Evolutionary conservation across 176 grass and related monocot species (phyloP), one percentile per base, ranked within the genome.

Genomic region (Juncus effusus): DNA sequence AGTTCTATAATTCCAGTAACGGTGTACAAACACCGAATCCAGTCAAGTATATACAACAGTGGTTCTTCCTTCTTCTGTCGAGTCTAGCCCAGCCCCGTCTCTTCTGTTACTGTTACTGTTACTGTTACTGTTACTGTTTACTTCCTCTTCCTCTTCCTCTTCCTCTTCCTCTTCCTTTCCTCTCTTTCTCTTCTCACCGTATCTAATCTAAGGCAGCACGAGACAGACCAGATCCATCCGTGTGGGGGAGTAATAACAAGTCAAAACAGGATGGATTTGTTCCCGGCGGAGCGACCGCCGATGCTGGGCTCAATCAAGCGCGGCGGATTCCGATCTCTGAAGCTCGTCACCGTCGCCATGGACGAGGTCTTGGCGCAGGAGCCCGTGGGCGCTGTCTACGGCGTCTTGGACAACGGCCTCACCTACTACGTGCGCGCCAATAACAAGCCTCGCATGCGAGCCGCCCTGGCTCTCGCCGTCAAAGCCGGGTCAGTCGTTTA

Each of bases 361-460:
- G 95, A 99, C 40, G 95, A 99, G 62, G 47, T 59, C 12, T 79
- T 94, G 39, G 72, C 83, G 5, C 73, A 71, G 58, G 81, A 89
- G 72, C 94, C 94, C 50, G 80, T 93, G 51, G 89, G 89, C 53
- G 83, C 78, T 41, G 76, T 72, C 55, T 99, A 99, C 56, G 89
- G 89, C 73, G 80, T 83, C 13, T 81, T 99, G 12, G 78, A 85
- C 39, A 99, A 99, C 73, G 94, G 89, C 39, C 89, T 99, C 61
- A 82, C 85, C 65, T 99, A 93, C 83, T 99, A 99, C 64, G 94
- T 93, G 36, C 83, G 94, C 72, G 77, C 83, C 61, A 99, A 99
- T 54, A 82, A 77, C 47, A 99, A 99, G 73, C 88, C 88, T 10
- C 82, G 85, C 65, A 99, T 99, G 94, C 85, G 89, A 16, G 94